Evolutionary conservation across 306 rosid species (phyloP).

Genomic region (Clitoria ternatea): DNA sequence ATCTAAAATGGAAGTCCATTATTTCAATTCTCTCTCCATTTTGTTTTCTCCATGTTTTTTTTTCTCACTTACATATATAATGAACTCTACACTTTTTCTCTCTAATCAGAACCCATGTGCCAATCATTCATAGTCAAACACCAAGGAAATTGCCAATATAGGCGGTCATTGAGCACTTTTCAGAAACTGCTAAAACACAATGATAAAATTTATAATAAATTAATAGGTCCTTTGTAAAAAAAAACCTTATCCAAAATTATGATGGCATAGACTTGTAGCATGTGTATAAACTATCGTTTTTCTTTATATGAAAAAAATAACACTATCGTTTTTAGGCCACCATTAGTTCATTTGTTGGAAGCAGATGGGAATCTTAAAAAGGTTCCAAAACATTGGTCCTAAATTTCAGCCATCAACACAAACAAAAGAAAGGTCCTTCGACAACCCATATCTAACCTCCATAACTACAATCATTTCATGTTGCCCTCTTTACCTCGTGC

Average conservation of each 20-base stretch:
- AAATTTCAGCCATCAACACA: background rate
- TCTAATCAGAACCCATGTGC: background rate
- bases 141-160: too few species aligned
- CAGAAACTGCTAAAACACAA: background rate
- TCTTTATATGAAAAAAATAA: too few species aligned
- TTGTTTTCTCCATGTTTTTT: too few species aligned
- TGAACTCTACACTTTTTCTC: too few species aligned
- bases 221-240: background rate
- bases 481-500: background rate
- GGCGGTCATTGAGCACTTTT: background rate
- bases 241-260: background rate
- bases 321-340: background rate
- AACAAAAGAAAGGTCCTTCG: background rate
- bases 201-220: background rate
- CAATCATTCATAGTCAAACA: background rate
- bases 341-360: background rate
- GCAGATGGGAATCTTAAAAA: background rate
- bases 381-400: background rate
- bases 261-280: background rate
- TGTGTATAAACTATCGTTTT: background rate
- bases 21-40: too few species aligned
- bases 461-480: background rate
- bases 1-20: too few species aligned
- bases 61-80: too few species aligned
- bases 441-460: background rate